Evolutionary conservation across 352 stramenopile genomes (phyloP), one percentile per base, ranked within the genome.

Genomic region (Phytophthora sojae): DNA sequence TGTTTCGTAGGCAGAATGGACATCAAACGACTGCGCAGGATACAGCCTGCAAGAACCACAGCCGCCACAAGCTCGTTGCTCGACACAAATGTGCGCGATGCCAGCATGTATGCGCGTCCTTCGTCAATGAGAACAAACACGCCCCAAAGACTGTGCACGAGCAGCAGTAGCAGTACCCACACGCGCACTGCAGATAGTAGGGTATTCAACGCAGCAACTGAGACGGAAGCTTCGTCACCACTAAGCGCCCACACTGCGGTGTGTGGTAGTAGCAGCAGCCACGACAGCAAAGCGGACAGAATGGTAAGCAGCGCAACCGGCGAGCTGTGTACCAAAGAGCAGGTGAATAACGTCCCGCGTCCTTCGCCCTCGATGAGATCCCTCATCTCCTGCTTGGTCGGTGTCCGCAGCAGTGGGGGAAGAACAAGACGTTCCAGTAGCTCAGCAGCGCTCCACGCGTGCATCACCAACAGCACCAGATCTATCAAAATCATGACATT

Each of bases 191-290:
- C 73, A n/a, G 76, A 86, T 1, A 91, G 35, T 3, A 81, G 73
- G 1, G 77, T 79, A 51, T 90, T 76, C 14, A 83, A 25, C 57
- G 74, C 75, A 35, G 61, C 69, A 11, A 55, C 56, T 3, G 79
- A 87, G 56, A 60, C 66, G 14, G 64, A 77, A 11, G 51, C 26
- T 25, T 77, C 62, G 26, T 77, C 62, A 5, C 56, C 63, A 2
- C 65, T 78, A 50, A 77, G 80, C 12, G 69, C 76, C 65, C 76
- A 88, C 32, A 88, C 77, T 45, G 82, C 71, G 30, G 81, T 72
- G 61, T 82, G 87, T 6, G 81, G 82, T 12, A 90, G 63, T 21
- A 90, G 66, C 57, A 92, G 67, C 15, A 89, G 57, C 84, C 84
- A 92, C 29, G 80, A 89, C 39, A 92, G 49, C 39, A 85, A 30